Evolutionary conservation across 2,329 filamentous ascomycete species (phyloP).

Genomic region (Dothideomycetes sp.): DNA sequence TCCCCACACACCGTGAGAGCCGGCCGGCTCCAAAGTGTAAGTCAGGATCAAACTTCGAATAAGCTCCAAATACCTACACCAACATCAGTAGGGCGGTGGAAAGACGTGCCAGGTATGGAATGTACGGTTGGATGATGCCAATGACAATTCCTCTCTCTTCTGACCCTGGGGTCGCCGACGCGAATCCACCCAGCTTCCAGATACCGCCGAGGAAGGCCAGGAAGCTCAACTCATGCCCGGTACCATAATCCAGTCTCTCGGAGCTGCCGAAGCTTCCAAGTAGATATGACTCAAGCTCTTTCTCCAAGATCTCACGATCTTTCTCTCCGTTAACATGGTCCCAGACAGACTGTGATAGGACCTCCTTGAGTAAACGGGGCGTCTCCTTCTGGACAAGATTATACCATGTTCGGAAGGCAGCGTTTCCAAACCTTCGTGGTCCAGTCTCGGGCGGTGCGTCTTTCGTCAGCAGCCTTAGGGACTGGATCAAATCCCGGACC

Average conservation of each 20-base stretch:
- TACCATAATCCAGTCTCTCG: conserved; percentile 87
- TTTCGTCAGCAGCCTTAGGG: conserved; percentile 56
- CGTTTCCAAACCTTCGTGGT: conserved; percentile 82
- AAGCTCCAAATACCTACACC: conserved; percentile 73
- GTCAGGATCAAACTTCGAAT: conserved; percentile 74
- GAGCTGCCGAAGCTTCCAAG: conserved; percentile 78
- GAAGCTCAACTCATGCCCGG: conserved; percentile 91
- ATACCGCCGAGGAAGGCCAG: conserved; percentile 79
- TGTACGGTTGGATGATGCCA: conserved; percentile 71
- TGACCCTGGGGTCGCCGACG: conserved; percentile 41
- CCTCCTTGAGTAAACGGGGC: conserved; percentile 44
- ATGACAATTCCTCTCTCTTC: conserved; percentile 72
- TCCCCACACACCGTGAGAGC: conserved; percentile 95
- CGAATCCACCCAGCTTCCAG: conserved; percentile 82
- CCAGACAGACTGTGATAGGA: conserved; percentile 41
- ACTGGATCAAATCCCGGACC: conserved; percentile 55
- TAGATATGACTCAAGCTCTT: conserved; percentile 69
- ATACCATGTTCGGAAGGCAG: conserved; percentile 80
- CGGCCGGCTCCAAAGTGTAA: conserved; percentile 89
- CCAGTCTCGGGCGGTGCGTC: conserved; percentile 76
- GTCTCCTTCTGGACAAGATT: conserved; percentile 52
- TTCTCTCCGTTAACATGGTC: conserved; percentile 17
- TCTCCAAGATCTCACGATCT: conserved; percentile 28
- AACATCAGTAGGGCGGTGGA: too few relatives aligned
- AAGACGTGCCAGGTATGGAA: too few relatives aligned